These are phyloP conservation scores for Otatea glauca DNA, from an alignment of 176 grass and related monocot genomes.

Conservation along the genomic window DNA sequence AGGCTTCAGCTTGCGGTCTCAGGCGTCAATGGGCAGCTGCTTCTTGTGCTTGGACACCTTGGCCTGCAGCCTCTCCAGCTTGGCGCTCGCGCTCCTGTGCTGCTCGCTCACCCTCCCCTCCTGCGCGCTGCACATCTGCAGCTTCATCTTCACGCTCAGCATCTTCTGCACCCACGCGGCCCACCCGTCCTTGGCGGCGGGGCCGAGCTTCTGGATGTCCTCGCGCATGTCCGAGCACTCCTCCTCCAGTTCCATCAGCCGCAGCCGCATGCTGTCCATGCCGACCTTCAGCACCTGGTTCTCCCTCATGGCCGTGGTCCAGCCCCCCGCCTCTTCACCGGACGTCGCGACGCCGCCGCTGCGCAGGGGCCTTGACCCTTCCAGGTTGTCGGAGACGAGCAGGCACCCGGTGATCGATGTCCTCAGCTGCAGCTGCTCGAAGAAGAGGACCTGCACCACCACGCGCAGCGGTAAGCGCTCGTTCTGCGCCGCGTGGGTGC, in stretches of 20 bases:
- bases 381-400: constrained; percentile 45
- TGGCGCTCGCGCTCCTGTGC: constrained; percentile 30
- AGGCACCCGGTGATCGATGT: constrained; percentile 42
- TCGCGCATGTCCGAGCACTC: constrained; percentile 57
- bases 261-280: constrained; percentile 54
- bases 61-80: constrained; percentile 59
- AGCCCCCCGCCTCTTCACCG: constrained; percentile 26
- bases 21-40: constrained; percentile 45
- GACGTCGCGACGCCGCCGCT: neutral
- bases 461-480: constrained; percentile 68
- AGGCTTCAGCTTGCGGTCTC: neutral
- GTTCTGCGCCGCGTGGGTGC: constrained; percentile 67
- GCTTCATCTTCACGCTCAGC: constrained; percentile 52
- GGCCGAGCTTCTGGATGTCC: constrained; percentile 53
- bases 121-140: constrained; percentile 65
- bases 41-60: constrained; percentile 64
- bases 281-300: constrained; percentile 57
- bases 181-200: constrained; percentile 38
- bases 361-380: constrained; percentile 17
- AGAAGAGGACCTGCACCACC: constrained; percentile 73
- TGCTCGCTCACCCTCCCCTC: constrained; percentile 45
- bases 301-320: constrained; percentile 50
- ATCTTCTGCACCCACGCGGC: constrained; percentile 40
- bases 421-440: constrained; percentile 71
- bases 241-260: constrained; percentile 62